Evolutionary conservation across 768 basidiomycete species (phyloP).

Genomic region (Naganishia kalamii): DNA sequence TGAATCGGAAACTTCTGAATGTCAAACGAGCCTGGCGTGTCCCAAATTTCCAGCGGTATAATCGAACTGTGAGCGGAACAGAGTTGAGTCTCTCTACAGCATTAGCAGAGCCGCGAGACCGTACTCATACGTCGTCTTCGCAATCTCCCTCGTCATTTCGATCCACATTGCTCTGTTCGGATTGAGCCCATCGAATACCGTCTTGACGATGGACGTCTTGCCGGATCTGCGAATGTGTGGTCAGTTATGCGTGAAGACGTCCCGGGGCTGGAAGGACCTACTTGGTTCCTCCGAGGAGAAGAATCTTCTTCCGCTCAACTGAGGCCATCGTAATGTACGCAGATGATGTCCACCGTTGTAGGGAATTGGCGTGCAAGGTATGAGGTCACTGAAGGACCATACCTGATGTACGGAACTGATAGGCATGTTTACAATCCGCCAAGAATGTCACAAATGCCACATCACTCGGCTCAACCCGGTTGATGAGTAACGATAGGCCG

Average conservation of each 20-base stretch:
- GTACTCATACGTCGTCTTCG: slow-evolving; percentile 65
- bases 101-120: not conserved
- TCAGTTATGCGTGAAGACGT: not conserved
- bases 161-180: slow-evolving; percentile 84
- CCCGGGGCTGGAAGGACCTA: slow-evolving; percentile 21
- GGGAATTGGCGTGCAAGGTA: too few species aligned
- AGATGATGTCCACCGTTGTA: too few species aligned
- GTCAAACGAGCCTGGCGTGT: slow-evolving; percentile 80
- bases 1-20: slow-evolving; percentile 65
- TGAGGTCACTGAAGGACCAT: too few species aligned
- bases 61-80: slow-evolving; percentile 60
- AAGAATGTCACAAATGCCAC: too few species aligned
- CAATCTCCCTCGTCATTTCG: slow-evolving; percentile 73
- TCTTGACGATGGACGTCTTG: slow-evolving; percentile 84
- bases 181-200: slow-evolving; percentile 77
- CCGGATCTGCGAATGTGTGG: slow-evolving; percentile 61
- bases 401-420: too few species aligned
- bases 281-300: slow-evolving; percentile 44
- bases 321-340: not conserved
- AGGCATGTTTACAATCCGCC: too few species aligned
- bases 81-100: not conserved
- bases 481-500: too few species aligned
- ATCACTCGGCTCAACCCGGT: too few species aligned
- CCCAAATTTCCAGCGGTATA: slow-evolving; percentile 90
- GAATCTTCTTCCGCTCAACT: slow-evolving; percentile 32